Evolutionary conservation across 306 rosid genomes (phyloP).

Genomic region (Nissolia schottii): DNA sequence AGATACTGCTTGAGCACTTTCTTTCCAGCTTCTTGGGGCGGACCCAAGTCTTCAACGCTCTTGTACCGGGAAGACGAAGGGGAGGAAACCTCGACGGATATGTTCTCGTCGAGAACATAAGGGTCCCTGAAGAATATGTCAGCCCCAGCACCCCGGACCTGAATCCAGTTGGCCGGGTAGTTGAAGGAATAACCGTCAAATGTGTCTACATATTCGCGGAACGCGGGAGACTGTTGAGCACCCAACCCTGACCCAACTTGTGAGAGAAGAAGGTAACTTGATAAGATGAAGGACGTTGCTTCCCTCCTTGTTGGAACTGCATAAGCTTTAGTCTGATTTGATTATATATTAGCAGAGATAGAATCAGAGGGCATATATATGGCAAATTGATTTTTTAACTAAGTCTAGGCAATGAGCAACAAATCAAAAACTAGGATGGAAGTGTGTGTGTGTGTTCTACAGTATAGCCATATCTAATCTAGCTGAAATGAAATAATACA

Average conservation of each 20-base stretch:
- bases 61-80: constrained; percentile 89
- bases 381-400: too few species aligned
- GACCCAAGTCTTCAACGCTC: constrained; percentile 79
- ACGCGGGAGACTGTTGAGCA: constrained; percentile 42
- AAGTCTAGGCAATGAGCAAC: too few species aligned
- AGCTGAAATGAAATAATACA: too few species aligned
- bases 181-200: constrained; percentile 88
- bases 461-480: too few species aligned
- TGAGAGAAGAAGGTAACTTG: constrained; percentile 51
- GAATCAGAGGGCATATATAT: constrained; percentile 14
- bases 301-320: constrained; percentile 85
- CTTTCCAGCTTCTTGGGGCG: constrained; percentile 77
- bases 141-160: constrained; percentile 89
- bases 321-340: constrained; percentile 91
- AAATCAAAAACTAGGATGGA: too few species aligned
- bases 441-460: too few species aligned
- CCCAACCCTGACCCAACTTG: constrained; percentile 40
- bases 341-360: constrained; percentile 58
- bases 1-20: constrained; percentile 74
- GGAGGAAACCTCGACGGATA: constrained; percentile 77
- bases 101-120: constrained; percentile 83
- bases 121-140: constrained; percentile 96
- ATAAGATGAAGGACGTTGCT: constrained; percentile 72
- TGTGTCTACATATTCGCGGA: constrained; percentile 72
- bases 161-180: constrained; percentile 87